Evolutionary conservation across 176 grass and related monocot genomes (phyloP), one percentile per base, ranked within the genome.

Genomic region (Cenchrus fungigraminus): DNA sequence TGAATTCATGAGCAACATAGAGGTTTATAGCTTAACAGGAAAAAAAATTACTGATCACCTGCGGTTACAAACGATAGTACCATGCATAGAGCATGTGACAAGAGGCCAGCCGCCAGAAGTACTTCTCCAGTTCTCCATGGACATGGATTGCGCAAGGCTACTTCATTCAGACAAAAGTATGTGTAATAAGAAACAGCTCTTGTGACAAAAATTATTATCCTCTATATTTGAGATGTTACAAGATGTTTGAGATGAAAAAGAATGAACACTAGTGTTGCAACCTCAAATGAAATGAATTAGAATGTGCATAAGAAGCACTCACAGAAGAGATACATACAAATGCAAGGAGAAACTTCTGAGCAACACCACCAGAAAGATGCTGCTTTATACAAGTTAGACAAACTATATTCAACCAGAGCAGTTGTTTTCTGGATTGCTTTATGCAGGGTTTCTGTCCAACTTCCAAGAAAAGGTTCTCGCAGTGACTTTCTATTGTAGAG

Each of bases 301-400:
- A 60, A 51, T 74, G 60, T 6, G 44, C 59, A 87, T 74, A 46
- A 75, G 37, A 82, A 83, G 42, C 22, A 60, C 74, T 73, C 20
- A 22, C 19, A 12, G 40, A 79, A 79, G 14, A 70, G 74, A 73
- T 63, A 16, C 32, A n/a, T 69, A 80, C 49, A 63, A 75, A 64
- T 79, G 13, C 42, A 84, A 65, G 43, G 65, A 85, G 76, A 84
- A 86, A 95, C 79, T 88, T 86, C 49, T 54, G 61, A 85, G 81
- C 76, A 91, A 80, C 61, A 20, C 74, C 78, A 83, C 61, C 78
- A 72, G 85, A 86, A 89, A 91, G 87, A 90, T 91, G 56, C 75
- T 87, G 56, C 80, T 83, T 84, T 83, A 70, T 52, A 71, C 88
- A 87, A 91, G 56, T 87, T 89, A 56, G 67, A 91, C 72, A 45